Conservation (phyloP, 208 protist genomes). For the Acanthamoeba sp. region DNA sequence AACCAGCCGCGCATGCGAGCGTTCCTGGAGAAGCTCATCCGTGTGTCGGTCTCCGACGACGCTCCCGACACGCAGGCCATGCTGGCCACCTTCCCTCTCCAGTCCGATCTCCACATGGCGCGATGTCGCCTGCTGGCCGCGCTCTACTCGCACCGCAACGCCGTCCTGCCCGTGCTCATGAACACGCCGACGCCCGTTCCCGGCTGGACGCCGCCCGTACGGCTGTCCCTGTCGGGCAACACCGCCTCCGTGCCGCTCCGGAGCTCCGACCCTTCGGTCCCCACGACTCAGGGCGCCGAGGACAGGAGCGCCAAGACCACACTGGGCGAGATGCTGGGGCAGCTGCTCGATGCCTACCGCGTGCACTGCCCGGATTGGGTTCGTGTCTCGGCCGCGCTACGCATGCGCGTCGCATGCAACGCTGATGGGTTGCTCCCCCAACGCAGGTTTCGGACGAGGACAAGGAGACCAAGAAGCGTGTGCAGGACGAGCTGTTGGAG, state of each 20-base stretch:
- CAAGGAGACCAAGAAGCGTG: conserved; percentile 48
- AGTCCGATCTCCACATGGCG: conserved; percentile 15
- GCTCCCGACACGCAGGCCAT: neutral
- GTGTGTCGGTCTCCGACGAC: neutral
- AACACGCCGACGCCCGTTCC: neutral
- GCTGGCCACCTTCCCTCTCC: neutral
- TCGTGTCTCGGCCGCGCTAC: neutral
- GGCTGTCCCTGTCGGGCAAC: conserved; percentile 14
- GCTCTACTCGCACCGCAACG: conserved; percentile 11
- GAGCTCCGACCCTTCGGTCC: no score
- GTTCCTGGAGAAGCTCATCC: conserved; percentile 31
- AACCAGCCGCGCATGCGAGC: conserved; percentile 63
- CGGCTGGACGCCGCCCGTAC: conserved; percentile 17
- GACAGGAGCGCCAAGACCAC: conserved; percentile 1
- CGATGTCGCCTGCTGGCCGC: neutral
- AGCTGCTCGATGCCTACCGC: conserved; percentile 44
- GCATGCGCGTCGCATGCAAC: no score
- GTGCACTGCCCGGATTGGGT: conserved; percentile 43
- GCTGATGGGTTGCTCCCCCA: no score
- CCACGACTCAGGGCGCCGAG: neutral
- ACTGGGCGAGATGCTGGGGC: conserved; percentile 18
- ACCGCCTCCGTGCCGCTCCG: neutral
- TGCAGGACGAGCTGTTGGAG: conserved; percentile 66
- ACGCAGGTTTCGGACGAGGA: conserved; percentile 63
- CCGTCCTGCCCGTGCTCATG: neutral